These are phyloP conservation scores for Quercus berberidifolia DNA, from an alignment of 306 rosid species.

Conservation along the genomic window DNA sequence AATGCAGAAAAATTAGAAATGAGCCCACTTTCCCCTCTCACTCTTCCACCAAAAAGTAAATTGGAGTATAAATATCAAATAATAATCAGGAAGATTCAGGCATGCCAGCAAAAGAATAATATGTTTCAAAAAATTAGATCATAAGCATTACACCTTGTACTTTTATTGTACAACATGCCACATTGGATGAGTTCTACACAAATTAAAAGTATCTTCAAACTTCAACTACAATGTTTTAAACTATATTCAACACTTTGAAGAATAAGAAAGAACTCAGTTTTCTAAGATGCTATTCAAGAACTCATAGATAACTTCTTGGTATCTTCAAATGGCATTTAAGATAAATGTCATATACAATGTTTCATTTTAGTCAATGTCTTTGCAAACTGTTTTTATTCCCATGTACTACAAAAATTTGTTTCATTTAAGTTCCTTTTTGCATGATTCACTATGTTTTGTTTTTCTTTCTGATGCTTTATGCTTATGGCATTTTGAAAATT, in stretches of 20 bases:
- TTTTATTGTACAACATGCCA: not conserved
- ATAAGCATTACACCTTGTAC: not conserved
- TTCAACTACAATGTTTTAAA: not conserved
- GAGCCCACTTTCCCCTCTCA: not conserved
- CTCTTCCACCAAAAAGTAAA: not conserved
- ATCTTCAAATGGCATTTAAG: not conserved
- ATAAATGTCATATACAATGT: not conserved
- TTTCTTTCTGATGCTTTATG: too few species aligned
- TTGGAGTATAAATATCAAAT: not conserved
- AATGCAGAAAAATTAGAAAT: not conserved
- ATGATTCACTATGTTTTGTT: too few species aligned
- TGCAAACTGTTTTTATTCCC: not conserved
- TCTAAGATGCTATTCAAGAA: not conserved
- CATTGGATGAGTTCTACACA: not conserved
- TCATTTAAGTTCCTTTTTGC: not conserved
- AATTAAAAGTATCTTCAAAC: not conserved
- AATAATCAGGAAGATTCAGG: not conserved
- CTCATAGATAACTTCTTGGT: not conserved
- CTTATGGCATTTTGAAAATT: too few species aligned
- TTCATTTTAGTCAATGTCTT: not conserved
- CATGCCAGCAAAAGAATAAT: not conserved
- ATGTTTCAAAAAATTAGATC: not conserved
- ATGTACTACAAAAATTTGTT: not conserved
- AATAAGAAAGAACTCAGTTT: not conserved
- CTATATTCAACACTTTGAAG: not conserved